Evolutionary conservation across 495 filamentous ascomycete species (phyloP).

Genomic region (Hyaloscypha finlandica): DNA sequence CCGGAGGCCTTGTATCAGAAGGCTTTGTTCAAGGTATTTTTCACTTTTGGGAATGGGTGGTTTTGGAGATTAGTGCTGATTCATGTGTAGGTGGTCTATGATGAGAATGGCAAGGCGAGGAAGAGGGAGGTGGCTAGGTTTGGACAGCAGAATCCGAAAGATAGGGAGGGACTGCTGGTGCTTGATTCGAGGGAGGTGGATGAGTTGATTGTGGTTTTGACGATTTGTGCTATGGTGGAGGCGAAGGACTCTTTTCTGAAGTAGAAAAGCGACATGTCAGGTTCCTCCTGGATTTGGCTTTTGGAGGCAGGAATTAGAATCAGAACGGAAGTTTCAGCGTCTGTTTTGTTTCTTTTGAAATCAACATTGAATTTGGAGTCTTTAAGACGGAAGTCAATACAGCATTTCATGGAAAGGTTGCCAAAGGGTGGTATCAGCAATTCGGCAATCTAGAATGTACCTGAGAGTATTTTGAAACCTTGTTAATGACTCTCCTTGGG

Average conservation of each 20-base stretch:
- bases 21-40: conserved; percentile 12
- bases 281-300: neutral
- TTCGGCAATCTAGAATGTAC: no score
- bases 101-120: neutral
- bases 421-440: no score
- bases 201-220: conserved; percentile 18
- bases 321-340: no score
- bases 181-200: conserved; percentile 14
- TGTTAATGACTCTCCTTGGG: no score
- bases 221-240: conserved; percentile 16
- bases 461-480: no score
- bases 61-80: neutral
- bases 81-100: neutral
- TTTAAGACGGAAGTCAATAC: no score
- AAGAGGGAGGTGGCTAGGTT: conserved; percentile 21
- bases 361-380: no score
- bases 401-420: no score
- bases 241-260: conserved; percentile 11
- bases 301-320: no score
- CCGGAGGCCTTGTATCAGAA: neutral
- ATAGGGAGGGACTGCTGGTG: conserved; percentile 14
- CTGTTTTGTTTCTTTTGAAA: no score
- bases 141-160: conserved; percentile 8
- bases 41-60: neutral
- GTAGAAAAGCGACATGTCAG: neutral